phyloP scores from a whole-genome alignment of 768 basidiomycete species.

The Calocera viscosa region DNA sequence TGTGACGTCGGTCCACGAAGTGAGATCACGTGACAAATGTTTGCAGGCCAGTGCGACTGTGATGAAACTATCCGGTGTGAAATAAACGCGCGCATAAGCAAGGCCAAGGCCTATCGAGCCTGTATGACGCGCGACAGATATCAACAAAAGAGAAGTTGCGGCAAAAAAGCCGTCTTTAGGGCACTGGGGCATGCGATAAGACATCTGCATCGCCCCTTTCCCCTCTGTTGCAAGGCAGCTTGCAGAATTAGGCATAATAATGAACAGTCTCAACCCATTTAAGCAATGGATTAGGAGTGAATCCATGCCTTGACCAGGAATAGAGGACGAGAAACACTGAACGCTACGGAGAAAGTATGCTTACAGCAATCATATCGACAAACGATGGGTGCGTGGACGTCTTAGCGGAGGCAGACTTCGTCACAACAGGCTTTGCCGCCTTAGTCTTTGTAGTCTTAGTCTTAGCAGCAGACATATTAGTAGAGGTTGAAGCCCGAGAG shows the following conservation, averaged over 20 bases:
- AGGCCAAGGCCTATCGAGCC: not conserved
- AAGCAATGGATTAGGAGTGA: not conserved
- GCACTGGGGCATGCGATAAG: not conserved
- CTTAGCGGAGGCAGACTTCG: constrained; percentile 8
- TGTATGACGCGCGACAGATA: not conserved
- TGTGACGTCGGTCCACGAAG: not conserved
- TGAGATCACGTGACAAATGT: constrained; percentile 8
- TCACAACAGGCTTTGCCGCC: not conserved
- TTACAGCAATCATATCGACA: constrained; percentile 8
- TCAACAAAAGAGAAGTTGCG: not conserved
- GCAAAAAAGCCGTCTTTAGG: not conserved
- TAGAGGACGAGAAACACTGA: not conserved
- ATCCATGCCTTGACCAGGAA: not conserved
- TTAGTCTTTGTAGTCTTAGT: constrained; percentile 2
- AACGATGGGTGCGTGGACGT: not conserved
- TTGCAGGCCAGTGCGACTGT: not conserved
- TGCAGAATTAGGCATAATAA: not conserved
- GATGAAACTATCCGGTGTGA: too few relatives aligned
- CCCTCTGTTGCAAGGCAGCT: not conserved
- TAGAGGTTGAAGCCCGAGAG: not conserved
- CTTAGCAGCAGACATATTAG: constrained; percentile 5
- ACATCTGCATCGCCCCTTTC: constrained; percentile 7
- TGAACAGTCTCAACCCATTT: not conserved
- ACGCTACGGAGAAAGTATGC: not conserved
- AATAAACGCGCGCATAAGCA: not conserved